A percentile compares a stretch with the other conserved stretches of the same genome.
Evolutionary conservation across 1,284 basidiomycete species (phyloP).

Genomic region (Sphagnurus paluster): DNA sequence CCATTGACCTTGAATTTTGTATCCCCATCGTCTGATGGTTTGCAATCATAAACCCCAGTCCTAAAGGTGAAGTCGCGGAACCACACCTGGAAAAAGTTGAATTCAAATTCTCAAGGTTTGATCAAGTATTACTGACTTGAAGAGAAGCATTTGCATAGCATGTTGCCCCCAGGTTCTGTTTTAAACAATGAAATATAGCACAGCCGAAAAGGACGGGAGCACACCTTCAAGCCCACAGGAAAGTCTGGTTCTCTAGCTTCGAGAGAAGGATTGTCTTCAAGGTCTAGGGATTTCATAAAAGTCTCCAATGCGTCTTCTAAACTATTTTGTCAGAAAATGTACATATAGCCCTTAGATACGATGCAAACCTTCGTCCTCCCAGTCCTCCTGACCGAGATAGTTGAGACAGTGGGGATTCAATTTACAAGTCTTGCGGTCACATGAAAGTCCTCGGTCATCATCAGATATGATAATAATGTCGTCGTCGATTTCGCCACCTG

Average conservation of each 20-base stretch:
- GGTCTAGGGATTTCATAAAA: slow-evolving; percentile 52
- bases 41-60: slow-evolving; percentile 62
- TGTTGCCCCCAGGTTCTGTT: slow-evolving; percentile 88
- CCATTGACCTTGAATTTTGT: slow-evolving; percentile 52
- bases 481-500: slow-evolving; percentile 46
- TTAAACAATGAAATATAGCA: background rate
- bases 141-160: slow-evolving; percentile 93
- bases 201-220: slow-evolving; percentile 2
- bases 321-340: background rate
- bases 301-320: slow-evolving; percentile 48
- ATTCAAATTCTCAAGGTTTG: slow-evolving; percentile 4
- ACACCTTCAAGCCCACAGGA: slow-evolving; percentile 81
- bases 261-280: slow-evolving; percentile 54
- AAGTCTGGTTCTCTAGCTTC: slow-evolving; percentile 50
- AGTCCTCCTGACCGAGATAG: slow-evolving; percentile 77
- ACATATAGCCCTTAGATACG: background rate
- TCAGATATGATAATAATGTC: slow-evolving; percentile 73
- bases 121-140: slow-evolving; percentile 70
- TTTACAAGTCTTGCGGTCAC: slow-evolving; percentile 67
- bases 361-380: slow-evolving; percentile 64
- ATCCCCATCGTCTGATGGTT: slow-evolving; percentile 48
- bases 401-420: slow-evolving; percentile 83
- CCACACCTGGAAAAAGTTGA: slow-evolving; percentile 54
- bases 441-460: slow-evolving; percentile 55
- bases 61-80: slow-evolving; percentile 69